These are phyloP conservation scores for Dictyostelium citrinum DNA, from an alignment of 78 protist species.

Conservation along the genomic window DNA sequence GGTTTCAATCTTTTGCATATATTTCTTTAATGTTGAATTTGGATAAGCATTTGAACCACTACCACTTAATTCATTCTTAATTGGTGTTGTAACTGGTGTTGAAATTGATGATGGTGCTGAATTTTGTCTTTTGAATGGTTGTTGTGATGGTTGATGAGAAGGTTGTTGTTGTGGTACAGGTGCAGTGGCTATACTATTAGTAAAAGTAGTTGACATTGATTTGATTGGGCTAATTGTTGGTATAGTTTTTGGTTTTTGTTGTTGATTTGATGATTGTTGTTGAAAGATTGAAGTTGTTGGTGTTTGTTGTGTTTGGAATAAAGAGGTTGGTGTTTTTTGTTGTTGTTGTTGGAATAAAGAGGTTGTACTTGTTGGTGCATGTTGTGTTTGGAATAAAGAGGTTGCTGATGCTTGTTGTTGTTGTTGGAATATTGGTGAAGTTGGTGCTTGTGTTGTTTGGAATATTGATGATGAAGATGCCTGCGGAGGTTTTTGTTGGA, in stretches of 20 bases:
- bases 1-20: background rate
- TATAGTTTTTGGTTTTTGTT: background rate
- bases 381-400: background rate
- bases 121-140: background rate
- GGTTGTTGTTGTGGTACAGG: background rate
- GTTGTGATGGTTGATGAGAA: background rate
- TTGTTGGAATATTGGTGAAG: background rate
- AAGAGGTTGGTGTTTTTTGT: background rate
- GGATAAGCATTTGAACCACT: background rate
- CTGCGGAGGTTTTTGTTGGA: background rate
- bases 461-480: background rate
- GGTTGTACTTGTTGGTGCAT: background rate
- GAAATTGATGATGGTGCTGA: background rate
- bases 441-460: background rate
- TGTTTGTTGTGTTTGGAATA: background rate
- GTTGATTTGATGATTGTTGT: background rate
- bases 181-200: background rate
- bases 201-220: background rate
- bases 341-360: background rate
- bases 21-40: background rate
- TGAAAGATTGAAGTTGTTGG: background rate
- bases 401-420: background rate
- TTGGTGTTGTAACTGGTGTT: background rate
- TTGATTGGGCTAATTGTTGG: constrained; percentile 3
- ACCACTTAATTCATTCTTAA: background rate